phyloP scores from a whole-genome alignment of 441 rosid genomes.

The Croton laevigatus region DNA sequence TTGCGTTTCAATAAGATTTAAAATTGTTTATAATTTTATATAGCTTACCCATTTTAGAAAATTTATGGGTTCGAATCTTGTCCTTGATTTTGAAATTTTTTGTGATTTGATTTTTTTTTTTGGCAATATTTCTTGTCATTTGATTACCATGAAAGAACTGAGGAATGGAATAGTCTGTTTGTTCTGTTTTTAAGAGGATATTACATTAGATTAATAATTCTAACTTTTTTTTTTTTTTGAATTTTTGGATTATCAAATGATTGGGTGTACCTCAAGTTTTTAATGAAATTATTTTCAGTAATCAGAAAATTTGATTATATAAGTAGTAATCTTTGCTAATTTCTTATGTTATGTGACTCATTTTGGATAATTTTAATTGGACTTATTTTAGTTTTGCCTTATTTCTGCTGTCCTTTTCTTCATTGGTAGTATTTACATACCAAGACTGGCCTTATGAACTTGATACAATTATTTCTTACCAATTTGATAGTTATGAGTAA shows the following conservation, averaged over 20 bases:
- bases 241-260: background rate
- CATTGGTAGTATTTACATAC: background rate
- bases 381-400: background rate
- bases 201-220: background rate
- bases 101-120: no score
- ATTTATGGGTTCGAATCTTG: background rate
- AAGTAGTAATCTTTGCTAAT: background rate
- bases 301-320: no score
- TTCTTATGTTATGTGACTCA: background rate
- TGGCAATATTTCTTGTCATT: background rate
- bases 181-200: background rate
- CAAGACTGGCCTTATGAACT: background rate
- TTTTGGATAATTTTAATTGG: background rate
- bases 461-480: background rate
- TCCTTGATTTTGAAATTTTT: background rate
- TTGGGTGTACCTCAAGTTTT: background rate
- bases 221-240: background rate
- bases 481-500: background rate
- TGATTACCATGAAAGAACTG: background rate
- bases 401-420: background rate
- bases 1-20: background rate
- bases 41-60: constrained; percentile 3
- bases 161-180: background rate
- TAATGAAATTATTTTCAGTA: background rate
- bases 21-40: no score